A percentile compares a stretch with the other conserved stretches of the same genome.
Conservation (phyloP, 768 basidiomycete genomes). For the Trametes punicea region DNA sequence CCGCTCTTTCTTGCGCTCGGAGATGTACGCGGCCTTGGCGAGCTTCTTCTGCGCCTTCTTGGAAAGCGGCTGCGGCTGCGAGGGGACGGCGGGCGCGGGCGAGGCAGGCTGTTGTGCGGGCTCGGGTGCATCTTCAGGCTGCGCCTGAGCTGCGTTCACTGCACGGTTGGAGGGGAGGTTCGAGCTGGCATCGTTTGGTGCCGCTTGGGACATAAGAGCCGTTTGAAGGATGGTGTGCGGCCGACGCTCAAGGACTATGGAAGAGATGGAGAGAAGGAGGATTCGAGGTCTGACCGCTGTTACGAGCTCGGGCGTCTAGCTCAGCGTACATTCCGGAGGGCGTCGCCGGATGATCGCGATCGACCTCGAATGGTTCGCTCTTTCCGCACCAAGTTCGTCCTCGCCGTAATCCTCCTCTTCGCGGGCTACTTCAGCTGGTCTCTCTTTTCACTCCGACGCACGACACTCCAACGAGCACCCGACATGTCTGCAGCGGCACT, state of each 20-base stretch:
- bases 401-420: background rate
- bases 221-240: constrained; percentile 11
- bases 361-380: constrained; percentile 2
- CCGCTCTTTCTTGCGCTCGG: constrained; percentile 66
- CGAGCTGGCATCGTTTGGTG: background rate
- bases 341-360: background rate
- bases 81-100: background rate
- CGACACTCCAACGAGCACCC: background rate
- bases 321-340: background rate
- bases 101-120: constrained; percentile 57
- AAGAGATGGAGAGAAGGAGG: no score
- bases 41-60: constrained; percentile 79
- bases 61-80: constrained; percentile 42
- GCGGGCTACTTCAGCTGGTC: background rate
- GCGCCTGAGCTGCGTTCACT: background rate
- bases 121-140: constrained; percentile 35
- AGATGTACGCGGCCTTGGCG: constrained; percentile 64
- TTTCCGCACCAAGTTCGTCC: background rate
- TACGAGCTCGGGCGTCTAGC: background rate
- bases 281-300: no score
- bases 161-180: no score
- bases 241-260: no score
- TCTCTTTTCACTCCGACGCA: background rate
- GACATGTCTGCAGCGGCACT: constrained; percentile 32
- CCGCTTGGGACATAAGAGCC: background rate